Evolutionary conservation across 2,329 filamentous ascomycete genomes (phyloP), one percentile per base, ranked within the genome.

Genomic region (Epichloe aotearoae): DNA sequence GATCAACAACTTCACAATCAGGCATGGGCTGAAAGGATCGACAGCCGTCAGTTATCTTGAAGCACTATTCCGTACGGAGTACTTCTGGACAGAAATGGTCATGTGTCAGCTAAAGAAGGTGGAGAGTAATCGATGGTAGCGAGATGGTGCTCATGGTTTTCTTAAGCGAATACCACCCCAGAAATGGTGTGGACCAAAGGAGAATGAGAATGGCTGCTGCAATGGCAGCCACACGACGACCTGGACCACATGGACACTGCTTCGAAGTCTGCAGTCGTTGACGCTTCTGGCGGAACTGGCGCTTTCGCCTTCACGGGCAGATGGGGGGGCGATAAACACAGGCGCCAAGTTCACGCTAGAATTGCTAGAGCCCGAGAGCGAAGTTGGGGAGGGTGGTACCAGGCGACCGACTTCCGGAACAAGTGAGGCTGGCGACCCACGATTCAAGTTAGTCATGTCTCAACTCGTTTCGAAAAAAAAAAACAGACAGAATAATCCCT

Each of bases 101-200:
- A 50, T 41, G 41, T 50, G 48, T 41, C 36, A 36, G 42, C 26
- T n/a, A 26, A 34, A 33, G 5, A 17, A 40, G 30, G 5, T 44
- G 26, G 41, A 33, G 11, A 20, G 42, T 40, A 26, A 26, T 8
- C 7, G 7, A 26, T 2, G 26, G 33, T 43, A n/a, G 37, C 38
- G 26, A 42, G 20, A 44, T 30, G 47, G 40, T 40, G 30, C 20
- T 17, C 19, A 14, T 39, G 47, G 44, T 50, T 46, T 50, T 42
- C 41, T 38, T 30, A 39, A 45, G 20, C 14, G 47, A n/a, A 50
- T 50, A n/a, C 30, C 19, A 45, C 37, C 34, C 34, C 19, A 34
- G 41, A 37, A 23, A 17, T 34, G 39, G 15, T 50, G 48, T 50
- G 48, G 48, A 50, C 36, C 48, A 38, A 34, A 34, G n/a, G n/a